Base-by-base conservation (phyloP, 352 stramenopile species). In the Phytophthora constricta region DNA sequence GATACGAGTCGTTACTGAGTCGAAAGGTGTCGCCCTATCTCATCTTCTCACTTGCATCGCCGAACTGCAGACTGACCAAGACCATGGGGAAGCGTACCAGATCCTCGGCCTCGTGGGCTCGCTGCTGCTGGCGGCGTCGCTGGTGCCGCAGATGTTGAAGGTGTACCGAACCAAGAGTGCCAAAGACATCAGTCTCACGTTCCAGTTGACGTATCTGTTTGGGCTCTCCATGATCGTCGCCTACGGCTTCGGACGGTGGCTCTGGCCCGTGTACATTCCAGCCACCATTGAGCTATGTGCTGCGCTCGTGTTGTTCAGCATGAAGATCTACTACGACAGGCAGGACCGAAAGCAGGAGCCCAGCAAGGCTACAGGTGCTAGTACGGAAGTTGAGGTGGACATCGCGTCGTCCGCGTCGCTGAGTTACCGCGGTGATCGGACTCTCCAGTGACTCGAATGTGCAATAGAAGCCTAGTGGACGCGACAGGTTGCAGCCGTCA, bases 201-300 rank as follows among this genome's bases (percentile, higher is more conserved):
- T 84, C 64, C 69, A 82, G 47, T 53, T 71, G 43, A 53, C 79
- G 58, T 87, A 82, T 58, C 58, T 80, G 39, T 26, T 70, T n/a
- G 80, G 80, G 1, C 62, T 81, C 23, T 42, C 56, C 34, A 64
- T 86, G 49, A 73, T 84, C 31, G 52, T 81, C 16, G 64, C 65
- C 42, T 86, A 89, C 63, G 78, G 76, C 25, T 69, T 86, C 50
- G 78, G 80, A 14, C 62, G 79, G 23, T 62, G 47, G 39, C 69
- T 87, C 20, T 87, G 80, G 78, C 78, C 80, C 13, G 72, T 89
- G 26, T 87, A 83, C 75, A 86, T 89, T 34, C 76, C 76, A 3
- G 71, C 65, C 5, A 74, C 76, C 26, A 64, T 89, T 5, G 80
- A 87, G 58, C 48, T 83, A 19, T 26, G 66, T 19, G 73, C 70